A percentile compares a stretch with the other conserved stretches of the same genome.
phyloP scores from a whole-genome alignment of 495 filamentous ascomycete species.

The Cercophora scortea region DNA sequence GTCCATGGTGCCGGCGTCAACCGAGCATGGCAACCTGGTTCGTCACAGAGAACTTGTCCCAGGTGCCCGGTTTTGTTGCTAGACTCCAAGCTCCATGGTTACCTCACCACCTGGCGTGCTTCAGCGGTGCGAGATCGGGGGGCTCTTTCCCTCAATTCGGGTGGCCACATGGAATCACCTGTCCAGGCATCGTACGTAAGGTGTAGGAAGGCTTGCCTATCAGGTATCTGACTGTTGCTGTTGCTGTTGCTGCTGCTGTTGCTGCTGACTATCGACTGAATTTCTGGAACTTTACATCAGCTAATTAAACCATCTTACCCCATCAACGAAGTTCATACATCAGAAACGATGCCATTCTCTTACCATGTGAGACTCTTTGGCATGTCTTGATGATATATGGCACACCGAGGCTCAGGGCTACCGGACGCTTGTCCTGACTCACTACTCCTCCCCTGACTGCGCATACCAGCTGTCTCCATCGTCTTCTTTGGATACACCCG shows the following conservation, averaged over 20 bases:
- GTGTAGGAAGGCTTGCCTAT: neutral
- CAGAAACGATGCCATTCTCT: too few relatives aligned
- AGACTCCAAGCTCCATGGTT: neutral
- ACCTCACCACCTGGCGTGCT: neutral
- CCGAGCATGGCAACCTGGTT: too few relatives aligned
- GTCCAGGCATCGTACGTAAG: neutral
- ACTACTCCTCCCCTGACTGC: too few relatives aligned
- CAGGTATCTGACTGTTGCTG: neutral
- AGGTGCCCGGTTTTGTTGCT: neutral
- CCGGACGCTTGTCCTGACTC: neutral
- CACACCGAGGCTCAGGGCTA: neutral
- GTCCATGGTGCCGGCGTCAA: too few relatives aligned
- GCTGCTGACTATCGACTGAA: too few relatives aligned
- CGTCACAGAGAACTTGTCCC: neutral
- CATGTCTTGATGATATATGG: neutral
- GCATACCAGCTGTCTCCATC: too few relatives aligned
- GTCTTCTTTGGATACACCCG: too few relatives aligned
- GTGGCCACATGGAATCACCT: neutral
- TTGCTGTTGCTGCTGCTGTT: too few relatives aligned
- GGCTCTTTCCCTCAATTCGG: neutral
- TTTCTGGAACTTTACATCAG: too few relatives aligned
- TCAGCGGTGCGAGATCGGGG: neutral
- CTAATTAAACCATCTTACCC: too few relatives aligned
- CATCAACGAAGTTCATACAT: too few relatives aligned
- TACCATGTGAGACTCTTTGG: neutral